Conservation (phyloP, 768 basidiomycete genomes). For the Russula emetica region DNA sequence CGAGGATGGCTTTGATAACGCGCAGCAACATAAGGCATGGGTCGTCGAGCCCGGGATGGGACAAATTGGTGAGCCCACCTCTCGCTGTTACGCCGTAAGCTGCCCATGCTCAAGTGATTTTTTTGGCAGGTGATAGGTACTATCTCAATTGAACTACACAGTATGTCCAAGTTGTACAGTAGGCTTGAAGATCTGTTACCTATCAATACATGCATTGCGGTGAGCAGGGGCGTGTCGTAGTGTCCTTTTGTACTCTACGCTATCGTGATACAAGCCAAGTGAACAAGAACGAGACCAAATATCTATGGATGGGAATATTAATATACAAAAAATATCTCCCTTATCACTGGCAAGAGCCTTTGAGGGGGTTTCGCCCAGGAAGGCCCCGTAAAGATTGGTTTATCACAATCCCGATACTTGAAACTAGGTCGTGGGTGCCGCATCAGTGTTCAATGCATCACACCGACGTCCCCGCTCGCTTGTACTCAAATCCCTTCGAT, state of each 20-base stretch:
- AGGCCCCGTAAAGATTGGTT: too few relatives aligned
- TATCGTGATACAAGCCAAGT: conserved; percentile 11
- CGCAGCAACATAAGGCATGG: conserved; percentile 63
- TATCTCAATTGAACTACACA: conserved; percentile 32
- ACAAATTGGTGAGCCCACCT: conserved; percentile 61
- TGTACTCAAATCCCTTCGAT: too few relatives aligned
- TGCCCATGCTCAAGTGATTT: background rate
- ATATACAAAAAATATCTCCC: background rate
- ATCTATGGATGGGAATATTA: background rate
- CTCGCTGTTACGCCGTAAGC: background rate
- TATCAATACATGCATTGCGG: background rate
- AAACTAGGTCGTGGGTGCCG: too few relatives aligned
- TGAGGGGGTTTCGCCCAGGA: too few relatives aligned
- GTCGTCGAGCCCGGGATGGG: conserved; percentile 86
- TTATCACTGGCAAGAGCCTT: too few relatives aligned
- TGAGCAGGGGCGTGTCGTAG: background rate
- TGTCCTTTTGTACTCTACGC: background rate
- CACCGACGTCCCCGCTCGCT: too few relatives aligned
- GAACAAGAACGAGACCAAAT: background rate
- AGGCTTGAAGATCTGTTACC: background rate
- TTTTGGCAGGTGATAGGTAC: conserved; percentile 39
- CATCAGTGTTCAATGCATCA: too few relatives aligned
- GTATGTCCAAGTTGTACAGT: background rate
- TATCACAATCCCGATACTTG: too few relatives aligned
- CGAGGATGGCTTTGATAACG: conserved; percentile 27